These are phyloP conservation scores for Protomyces inundatus DNA, from an alignment of 1,139 yeast genomes.

Conservation along the genomic window DNA sequence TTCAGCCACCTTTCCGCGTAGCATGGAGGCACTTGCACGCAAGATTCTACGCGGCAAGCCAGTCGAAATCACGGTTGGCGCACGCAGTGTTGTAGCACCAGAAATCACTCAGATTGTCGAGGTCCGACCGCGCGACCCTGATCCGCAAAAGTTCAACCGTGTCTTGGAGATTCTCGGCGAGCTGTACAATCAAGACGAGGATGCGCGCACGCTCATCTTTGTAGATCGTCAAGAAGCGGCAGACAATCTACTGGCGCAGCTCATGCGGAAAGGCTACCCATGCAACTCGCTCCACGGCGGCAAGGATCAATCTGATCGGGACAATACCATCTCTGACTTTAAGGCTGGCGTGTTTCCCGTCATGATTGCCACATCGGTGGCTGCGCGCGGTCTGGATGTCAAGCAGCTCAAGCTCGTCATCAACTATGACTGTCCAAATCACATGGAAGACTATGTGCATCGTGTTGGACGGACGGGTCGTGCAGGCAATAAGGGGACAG, in stretches of 20 bases:
- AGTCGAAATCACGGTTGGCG: constrained; percentile 74
- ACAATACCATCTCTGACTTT: constrained; percentile 67
- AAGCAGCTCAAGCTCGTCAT: constrained; percentile 73
- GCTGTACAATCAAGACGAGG: constrained; percentile 39
- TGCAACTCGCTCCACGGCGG: constrained; percentile 82
- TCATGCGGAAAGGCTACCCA: constrained; percentile 57
- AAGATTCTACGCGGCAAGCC: constrained; percentile 55
- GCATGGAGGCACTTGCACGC: constrained; percentile 66
- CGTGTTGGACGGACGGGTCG: constrained; percentile 96
- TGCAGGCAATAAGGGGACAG: constrained; percentile 75
- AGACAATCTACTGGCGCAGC: constrained; percentile 58
- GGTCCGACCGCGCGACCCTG: constrained; percentile 46
- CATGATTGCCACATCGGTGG: constrained; percentile 77
- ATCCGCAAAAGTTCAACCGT: constrained; percentile 48
- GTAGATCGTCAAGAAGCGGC: constrained; percentile 84
- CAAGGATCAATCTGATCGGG: constrained; percentile 79
- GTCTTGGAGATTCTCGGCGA: constrained; percentile 53
- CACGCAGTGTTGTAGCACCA: constrained; percentile 74
- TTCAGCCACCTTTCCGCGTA: constrained; percentile 84
- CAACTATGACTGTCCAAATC: constrained; percentile 84
- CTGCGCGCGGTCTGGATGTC: constrained; percentile 93
- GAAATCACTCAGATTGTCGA: constrained; percentile 71
- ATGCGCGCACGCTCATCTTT: constrained; percentile 65
- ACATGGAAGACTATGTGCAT: constrained; percentile 93
- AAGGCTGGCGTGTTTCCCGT: constrained; percentile 58